Evolutionary conservation across 2,329 filamentous ascomycete genomes (phyloP).

Genomic region (Tolypocladium tropicale): DNA sequence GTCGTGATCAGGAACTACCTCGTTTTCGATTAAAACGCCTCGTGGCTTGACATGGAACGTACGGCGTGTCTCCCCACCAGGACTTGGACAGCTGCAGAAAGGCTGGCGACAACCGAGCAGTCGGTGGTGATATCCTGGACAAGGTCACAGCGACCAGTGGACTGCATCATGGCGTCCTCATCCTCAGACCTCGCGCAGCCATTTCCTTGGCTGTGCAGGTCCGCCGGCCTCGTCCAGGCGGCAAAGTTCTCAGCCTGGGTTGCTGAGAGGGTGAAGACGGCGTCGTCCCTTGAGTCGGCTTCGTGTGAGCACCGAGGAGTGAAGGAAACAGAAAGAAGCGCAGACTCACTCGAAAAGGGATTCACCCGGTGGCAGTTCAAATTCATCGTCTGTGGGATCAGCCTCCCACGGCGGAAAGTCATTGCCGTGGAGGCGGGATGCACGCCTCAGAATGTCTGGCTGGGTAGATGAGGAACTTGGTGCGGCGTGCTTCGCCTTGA

Average conservation of each 20-base stretch:
- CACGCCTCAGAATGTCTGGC: slow-evolving; percentile 52
- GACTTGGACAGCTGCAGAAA: slow-evolving; percentile 69
- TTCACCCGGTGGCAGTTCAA: slow-evolving; percentile 40
- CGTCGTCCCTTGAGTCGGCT: slow-evolving; percentile 48
- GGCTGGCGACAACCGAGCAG: slow-evolving; percentile 91
- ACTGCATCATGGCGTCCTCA: slow-evolving; percentile 42
- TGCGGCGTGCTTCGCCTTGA: slow-evolving; percentile 42
- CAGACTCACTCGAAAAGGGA: slow-evolving; percentile 51
- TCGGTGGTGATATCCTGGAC: slow-evolving; percentile 95
- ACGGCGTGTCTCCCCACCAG: slow-evolving; percentile 61
- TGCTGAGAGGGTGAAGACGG: slow-evolving; percentile 61
- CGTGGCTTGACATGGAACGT: slow-evolving; percentile 13
- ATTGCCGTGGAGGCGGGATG: slow-evolving; percentile 72
- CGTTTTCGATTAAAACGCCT: background rate
- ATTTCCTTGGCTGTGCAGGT: slow-evolving; percentile 38
- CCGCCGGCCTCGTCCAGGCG: slow-evolving; percentile 69
- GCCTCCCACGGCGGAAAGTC: slow-evolving; percentile 79
- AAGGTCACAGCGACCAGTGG: slow-evolving; percentile 58
- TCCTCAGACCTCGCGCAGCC: slow-evolving; percentile 16
- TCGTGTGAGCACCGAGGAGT: background rate
- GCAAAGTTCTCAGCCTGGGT: slow-evolving; percentile 67
- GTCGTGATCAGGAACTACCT: slow-evolving; percentile 1
- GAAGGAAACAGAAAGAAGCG: background rate
- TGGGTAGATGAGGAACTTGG: background rate
- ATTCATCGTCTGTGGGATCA: slow-evolving; percentile 50